Base-by-base conservation (phyloP, 495 filamentous ascomycete species). In the Penicillium atrosanguineum region DNA sequence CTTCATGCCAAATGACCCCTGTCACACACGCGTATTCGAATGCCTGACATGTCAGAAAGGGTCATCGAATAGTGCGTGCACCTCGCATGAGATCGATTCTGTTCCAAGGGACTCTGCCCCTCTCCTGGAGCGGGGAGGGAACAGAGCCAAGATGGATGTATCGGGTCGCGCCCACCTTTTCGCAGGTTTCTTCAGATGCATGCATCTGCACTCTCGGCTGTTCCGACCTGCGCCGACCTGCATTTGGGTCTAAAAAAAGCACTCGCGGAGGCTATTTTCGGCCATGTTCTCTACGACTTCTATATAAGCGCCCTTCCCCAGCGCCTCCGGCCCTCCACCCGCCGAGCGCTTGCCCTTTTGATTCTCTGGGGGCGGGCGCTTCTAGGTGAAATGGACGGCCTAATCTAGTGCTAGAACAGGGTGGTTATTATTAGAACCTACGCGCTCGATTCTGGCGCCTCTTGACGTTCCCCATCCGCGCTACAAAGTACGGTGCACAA, bases 51-150 rank as follows among this genome's bases (percentile, higher is more conserved):
- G 44, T 53, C 53, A 46, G 48, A 46, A 51, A 43, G 53, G 48
- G 25, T 37, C 18, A 12, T n/a, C 25, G 38, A 54, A 57, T 63
- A 60, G 57, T 57, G 37, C 40, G 43, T 28, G 21, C 37, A 44
- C 59, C 62, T 64, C 60, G 48, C 62, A 65, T 65, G 41, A 62
- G 62, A 44, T 65, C 60, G 55, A 46, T 48, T 48, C 50, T 14
- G n/a, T 20, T 20, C 43, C 19, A 29, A 15, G 41, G 12, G n/a
- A 15, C 15, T 20, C 45, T 19, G 29, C 14, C 11, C 31, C 31
- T n/a, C 26, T 39, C 40, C 8, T 7, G 21, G 8, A 34, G 21
- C 4, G 39, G 18, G 11, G 44, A 37, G 2, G 6, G 7, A 2
- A 14, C 1, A 20, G n/a, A 4, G 38, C 16, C n/a, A 37, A 14